Evolutionary conservation across 2,329 filamentous ascomycete species (phyloP).

Genomic region (Drechslera avenae): DNA sequence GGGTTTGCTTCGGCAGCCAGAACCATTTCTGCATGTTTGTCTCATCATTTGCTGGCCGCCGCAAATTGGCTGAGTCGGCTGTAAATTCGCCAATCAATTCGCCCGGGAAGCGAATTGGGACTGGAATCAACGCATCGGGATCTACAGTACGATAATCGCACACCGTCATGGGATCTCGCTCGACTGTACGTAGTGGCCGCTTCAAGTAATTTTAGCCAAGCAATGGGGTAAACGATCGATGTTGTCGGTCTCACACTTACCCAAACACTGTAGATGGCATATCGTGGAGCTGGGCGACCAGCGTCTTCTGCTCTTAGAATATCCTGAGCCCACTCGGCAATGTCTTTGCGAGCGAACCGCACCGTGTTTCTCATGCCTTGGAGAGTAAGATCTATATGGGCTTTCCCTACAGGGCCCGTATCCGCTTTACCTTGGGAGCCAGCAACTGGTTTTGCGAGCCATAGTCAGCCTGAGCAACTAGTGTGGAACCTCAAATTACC

Average conservation of each 20-base stretch:
- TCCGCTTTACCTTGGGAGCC: neutral
- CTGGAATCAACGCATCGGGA: constrained; percentile 1
- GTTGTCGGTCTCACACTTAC: neutral
- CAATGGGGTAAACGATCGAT: neutral
- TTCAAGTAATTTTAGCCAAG: constrained; percentile 1
- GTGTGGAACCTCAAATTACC: neutral
- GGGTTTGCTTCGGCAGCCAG: constrained; percentile 2
- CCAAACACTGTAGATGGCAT: constrained; percentile 3
- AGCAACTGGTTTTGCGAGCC: constrained; percentile 3
- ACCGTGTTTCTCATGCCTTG: constrained; percentile 2
- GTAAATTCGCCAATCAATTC: constrained; percentile 2
- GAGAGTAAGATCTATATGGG: neutral
- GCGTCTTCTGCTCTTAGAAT: constrained; percentile 2
- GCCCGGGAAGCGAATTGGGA: constrained; percentile 2
- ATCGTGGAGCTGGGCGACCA: constrained; percentile 4
- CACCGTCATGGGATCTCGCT: constrained; percentile 4
- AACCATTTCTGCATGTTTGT: constrained; percentile 4
- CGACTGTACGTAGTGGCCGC: constrained; percentile 4
- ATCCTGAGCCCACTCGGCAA: constrained; percentile 2
- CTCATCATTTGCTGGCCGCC: constrained; percentile 2
- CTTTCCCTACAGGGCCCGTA: constrained; percentile 2
- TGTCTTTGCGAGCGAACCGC: constrained; percentile 5
- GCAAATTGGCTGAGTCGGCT: constrained; percentile 1
- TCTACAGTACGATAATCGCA: constrained; percentile 4
- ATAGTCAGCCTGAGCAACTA: constrained; percentile 1